Percentiles rank a stretch among this genome's conserved stretches.
Evolutionary conservation across 2,329 filamentous ascomycete species (phyloP).

Genomic region (Magnaporthiopsis incrustans): DNA sequence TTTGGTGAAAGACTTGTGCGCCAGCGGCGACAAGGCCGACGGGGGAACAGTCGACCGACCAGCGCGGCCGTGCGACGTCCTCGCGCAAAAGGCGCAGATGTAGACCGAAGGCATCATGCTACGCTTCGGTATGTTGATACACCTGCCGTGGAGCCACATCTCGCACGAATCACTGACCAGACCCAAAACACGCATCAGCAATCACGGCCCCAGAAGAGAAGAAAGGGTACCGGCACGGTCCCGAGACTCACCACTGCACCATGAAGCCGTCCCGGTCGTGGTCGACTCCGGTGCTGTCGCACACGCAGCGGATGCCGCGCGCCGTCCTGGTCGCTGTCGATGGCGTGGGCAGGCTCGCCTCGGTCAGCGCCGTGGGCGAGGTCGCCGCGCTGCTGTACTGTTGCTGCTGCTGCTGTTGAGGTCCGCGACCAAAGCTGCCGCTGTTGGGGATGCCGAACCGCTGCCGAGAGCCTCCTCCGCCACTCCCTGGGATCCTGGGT

Average conservation of each 20-base stretch:
- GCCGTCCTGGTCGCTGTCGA: slow-evolving; percentile 32
- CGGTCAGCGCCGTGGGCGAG: slow-evolving; percentile 44
- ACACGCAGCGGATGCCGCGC: slow-evolving; percentile 46
- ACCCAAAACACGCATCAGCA: background rate
- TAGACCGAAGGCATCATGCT: slow-evolving; percentile 50
- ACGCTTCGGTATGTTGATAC: slow-evolving; percentile 49
- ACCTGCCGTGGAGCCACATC: slow-evolving; percentile 56
- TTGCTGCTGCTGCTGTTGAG: background rate
- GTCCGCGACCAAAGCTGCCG: background rate
- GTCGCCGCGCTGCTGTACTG: background rate
- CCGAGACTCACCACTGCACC: slow-evolving; percentile 51
- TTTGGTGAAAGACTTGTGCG: slow-evolving; percentile 36
- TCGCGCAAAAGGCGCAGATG: slow-evolving; percentile 55
- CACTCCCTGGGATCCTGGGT: slow-evolving; percentile 9
- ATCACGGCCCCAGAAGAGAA: background rate
- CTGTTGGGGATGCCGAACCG: background rate
- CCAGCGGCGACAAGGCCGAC: slow-evolving; percentile 30
- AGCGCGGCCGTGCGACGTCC: slow-evolving; percentile 42
- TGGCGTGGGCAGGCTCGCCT: slow-evolving; percentile 38
- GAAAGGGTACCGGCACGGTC: background rate
- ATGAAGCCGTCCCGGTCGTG: slow-evolving; percentile 44
- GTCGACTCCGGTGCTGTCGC: slow-evolving; percentile 34
- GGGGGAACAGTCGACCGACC: slow-evolving; percentile 32
- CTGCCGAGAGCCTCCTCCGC: background rate
- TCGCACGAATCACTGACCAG: slow-evolving; percentile 51